Evolutionary conservation across 305 asterid species (phyloP).

Genomic region (Fraxinus baroniana): DNA sequence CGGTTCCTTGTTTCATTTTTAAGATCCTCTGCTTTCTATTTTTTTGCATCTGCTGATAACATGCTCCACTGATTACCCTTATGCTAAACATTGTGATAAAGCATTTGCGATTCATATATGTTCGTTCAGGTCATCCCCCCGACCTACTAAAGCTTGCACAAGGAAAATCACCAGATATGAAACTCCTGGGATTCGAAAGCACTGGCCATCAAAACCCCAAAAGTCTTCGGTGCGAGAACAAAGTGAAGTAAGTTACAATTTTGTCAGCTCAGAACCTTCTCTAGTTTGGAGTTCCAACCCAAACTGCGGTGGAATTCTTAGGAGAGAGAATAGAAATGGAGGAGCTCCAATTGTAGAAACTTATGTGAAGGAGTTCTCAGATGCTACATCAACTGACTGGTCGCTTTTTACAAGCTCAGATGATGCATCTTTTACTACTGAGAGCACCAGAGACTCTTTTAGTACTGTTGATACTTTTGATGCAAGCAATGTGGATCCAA

Average conservation of each 20-base stretch:
- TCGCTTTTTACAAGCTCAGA: constrained; percentile 77
- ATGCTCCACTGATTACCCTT: background rate
- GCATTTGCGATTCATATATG: background rate
- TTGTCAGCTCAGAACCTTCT: constrained; percentile 21
- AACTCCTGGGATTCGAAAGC: constrained; percentile 29
- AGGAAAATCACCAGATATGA: constrained; percentile 35
- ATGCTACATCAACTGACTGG: constrained; percentile 65
- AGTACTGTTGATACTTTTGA: constrained; percentile 59
- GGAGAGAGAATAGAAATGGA: constrained; percentile 37
- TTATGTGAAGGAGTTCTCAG: constrained; percentile 46
- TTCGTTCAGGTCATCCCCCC: constrained; percentile 58
- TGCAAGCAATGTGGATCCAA: constrained; percentile 35
- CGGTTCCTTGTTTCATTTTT: background rate
- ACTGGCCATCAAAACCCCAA: constrained; percentile 32
- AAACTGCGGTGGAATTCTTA: constrained; percentile 29
- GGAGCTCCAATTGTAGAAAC: constrained; percentile 28
- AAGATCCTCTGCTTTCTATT: background rate
- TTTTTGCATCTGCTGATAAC: background rate
- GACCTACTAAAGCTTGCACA: constrained; percentile 34
- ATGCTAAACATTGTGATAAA: background rate
- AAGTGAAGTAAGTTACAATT: constrained; percentile 21
- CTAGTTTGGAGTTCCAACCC: constrained; percentile 23
- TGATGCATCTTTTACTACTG: constrained; percentile 77
- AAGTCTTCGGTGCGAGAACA: constrained; percentile 38
- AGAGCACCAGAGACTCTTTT: constrained; percentile 80